Base-by-base conservation (phyloP, 176 grass and related monocot species). In the Paspalum notatum region DNA sequence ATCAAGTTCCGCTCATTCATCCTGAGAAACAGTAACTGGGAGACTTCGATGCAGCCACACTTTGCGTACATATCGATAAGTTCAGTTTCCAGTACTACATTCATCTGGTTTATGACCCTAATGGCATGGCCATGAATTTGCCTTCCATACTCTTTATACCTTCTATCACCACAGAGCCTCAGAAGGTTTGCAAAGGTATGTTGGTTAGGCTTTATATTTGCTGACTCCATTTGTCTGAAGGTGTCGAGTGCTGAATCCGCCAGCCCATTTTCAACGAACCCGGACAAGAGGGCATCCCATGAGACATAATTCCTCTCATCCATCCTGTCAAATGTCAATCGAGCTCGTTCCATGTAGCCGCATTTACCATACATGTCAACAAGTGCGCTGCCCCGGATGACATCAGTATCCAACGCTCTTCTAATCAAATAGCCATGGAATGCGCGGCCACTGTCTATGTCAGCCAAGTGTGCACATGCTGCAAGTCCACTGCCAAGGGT, bases 31-130 rank as follows among this genome's bases (percentile, higher is more conserved):
- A 87, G 62, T 59, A 87, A 20, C 38, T 38, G 87, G 53, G 84
- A 82, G 4, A 81, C 59, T 62, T 93, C 84, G 32, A 89, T 84
- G 66, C 71, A 84, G 61, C 91, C 87, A 57, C 80, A 84, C 69
- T 93, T 93, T 1, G 84, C 80, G 1, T 93, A 93, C 91, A 90
- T 89, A 47, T 89, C 81, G 17, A 89, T 80, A 43, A 90, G 87
- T 62, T 85, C 87, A 52, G 87, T 87, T 77, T 93, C 84, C 78
- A 84, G 50, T 27, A 93, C 72, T 6, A 93, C 67, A 80, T 87
- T 89, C 74, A 81, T 83, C 78, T 83, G 72, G 25, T 76, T 41
- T 67, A 89, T 79, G 50, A 32, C 78, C 62, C 80, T 90, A 56
- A 93, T 63, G 60, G 82, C 68, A 56, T 87, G 72, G 0, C 57